A percentile compares a stretch with the other conserved stretches of the same genome.
Conservation (phyloP, 768 basidiomycete genomes). For the Steccherinum ochraceum region DNA sequence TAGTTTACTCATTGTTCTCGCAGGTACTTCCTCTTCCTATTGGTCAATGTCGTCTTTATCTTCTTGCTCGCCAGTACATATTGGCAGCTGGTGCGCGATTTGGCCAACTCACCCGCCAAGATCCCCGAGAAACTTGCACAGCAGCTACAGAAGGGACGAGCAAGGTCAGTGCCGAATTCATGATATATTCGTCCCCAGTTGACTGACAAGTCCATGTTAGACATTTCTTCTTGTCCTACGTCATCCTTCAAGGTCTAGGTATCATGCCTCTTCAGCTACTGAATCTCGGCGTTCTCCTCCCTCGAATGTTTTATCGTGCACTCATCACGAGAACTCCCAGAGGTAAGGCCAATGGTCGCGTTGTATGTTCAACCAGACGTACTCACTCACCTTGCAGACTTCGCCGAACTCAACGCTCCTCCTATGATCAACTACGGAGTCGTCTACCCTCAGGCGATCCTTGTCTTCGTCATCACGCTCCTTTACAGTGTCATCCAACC, state of each 20-base stretch:
- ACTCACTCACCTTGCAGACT: slow-evolving; percentile 49
- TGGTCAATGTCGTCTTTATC: slow-evolving; percentile 91
- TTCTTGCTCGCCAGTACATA: slow-evolving; percentile 90
- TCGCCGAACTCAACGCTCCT: slow-evolving; percentile 93
- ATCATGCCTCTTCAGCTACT: slow-evolving; percentile 95
- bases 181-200: neutral
- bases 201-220: slow-evolving; percentile 24
- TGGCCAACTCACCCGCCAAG: slow-evolving; percentile 90
- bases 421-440: slow-evolving; percentile 98
- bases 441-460: slow-evolving; percentile 94
- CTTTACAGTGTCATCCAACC: slow-evolving; percentile 96
- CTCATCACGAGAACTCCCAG: slow-evolving; percentile 87
- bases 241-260: slow-evolving; percentile 82
- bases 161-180: slow-evolving; percentile 38
- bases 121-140: slow-evolving; percentile 89
- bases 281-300: slow-evolving; percentile 84
- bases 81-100: slow-evolving; percentile 84
- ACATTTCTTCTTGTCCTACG: slow-evolving; percentile 82
- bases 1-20: slow-evolving; percentile 2
- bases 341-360: slow-evolving; percentile 51
- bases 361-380: slow-evolving; percentile 10
- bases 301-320: slow-evolving; percentile 64
- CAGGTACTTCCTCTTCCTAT: slow-evolving; percentile 91
- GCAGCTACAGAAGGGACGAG: slow-evolving; percentile 72
- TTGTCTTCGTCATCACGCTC: slow-evolving; percentile 93